Conservation (phyloP, 306 rosid species). For the Macrotyloma uniflorum region DNA sequence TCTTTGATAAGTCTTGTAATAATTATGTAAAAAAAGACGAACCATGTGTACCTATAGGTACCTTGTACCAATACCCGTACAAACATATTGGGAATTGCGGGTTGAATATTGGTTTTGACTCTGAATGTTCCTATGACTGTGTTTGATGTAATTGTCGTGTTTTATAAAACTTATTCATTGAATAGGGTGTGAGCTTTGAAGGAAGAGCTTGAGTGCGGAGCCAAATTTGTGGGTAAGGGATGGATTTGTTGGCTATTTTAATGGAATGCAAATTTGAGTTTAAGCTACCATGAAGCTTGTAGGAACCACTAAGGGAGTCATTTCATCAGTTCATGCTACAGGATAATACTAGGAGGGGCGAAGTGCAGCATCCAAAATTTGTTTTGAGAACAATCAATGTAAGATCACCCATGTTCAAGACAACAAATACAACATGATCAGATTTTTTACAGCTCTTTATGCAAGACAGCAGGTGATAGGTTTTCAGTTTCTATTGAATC, state of each 20-base stretch:
- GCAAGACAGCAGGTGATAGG: background rate
- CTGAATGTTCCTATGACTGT: background rate
- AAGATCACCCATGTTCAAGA: background rate
- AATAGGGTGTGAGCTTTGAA: background rate
- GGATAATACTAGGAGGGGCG: background rate
- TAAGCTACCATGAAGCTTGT: background rate
- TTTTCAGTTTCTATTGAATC: too few species aligned
- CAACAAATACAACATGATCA: background rate
- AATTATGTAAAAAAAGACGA: background rate
- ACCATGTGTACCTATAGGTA: background rate
- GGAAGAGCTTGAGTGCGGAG: background rate
- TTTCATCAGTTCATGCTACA: background rate
- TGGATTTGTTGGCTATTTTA: conserved; percentile 1
- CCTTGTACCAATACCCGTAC: background rate
- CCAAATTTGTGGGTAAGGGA: background rate
- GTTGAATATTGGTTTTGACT: conserved; percentile 16
- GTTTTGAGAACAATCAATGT: background rate
- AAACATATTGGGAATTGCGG: background rate
- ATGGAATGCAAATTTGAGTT: background rate
- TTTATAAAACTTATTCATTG: background rate
- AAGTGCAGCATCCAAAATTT: background rate
- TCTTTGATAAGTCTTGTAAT: background rate
- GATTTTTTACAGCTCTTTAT: background rate
- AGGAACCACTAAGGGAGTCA: background rate
- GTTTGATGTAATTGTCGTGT: background rate